Evolutionary conservation across 441 rosid species (phyloP).

Genomic region (Corymbia calophylla): DNA sequence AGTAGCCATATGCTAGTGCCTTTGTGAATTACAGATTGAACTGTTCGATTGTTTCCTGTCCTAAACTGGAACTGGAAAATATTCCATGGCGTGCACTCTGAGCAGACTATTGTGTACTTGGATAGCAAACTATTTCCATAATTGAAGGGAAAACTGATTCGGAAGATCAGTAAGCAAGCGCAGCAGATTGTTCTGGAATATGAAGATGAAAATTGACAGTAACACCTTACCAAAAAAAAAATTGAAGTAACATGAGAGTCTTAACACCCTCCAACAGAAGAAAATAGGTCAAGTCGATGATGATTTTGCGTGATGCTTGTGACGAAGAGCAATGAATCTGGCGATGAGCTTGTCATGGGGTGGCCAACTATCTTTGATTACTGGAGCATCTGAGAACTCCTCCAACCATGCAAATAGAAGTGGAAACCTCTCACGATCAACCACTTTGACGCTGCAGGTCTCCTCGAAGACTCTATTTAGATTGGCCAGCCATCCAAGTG

Average conservation of each 20-base stretch:
- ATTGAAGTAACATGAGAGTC: no score
- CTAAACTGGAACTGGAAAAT: no score
- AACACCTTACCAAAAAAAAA: no score
- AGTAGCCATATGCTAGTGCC: no score
- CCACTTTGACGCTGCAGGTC: not conserved
- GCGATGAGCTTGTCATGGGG: not conserved
- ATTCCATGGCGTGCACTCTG: no score
- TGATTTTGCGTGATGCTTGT: not conserved
- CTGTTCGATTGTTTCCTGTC: no score
- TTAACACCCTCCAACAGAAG: not conserved
- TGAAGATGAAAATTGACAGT: not conserved
- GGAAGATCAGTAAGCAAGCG: not conserved
- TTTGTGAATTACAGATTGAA: no score
- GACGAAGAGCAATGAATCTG: not conserved
- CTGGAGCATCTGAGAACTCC: not conserved
- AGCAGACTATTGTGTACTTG: no score
- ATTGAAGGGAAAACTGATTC: not conserved
- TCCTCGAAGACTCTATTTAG: not conserved
- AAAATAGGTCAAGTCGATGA: not conserved
- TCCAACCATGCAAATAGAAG: not conserved
- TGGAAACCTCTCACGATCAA: not conserved
- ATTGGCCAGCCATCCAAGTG: not conserved
- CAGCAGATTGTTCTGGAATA: not conserved
- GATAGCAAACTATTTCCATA: no score
- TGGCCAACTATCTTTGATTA: not conserved